Base-by-base conservation (phyloP, 371 early-diverging fungal species). In the Mortierella sp. region DNA sequence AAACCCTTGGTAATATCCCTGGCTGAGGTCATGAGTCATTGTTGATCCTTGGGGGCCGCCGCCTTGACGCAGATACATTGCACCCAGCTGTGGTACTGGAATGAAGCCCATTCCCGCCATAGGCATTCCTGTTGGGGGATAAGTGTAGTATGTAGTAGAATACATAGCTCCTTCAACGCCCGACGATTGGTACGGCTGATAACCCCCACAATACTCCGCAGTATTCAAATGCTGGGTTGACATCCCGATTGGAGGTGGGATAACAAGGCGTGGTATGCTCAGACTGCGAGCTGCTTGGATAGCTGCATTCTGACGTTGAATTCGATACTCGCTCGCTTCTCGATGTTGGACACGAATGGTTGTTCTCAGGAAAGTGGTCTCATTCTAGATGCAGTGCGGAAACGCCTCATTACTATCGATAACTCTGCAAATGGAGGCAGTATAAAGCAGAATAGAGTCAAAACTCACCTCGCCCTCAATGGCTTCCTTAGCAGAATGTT, bases 401-500 rank as follows among this genome's bases (percentile, higher is more conserved):
- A 24, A 32, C 54, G 14, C 2, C 47, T 6, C 37, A 20, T 52
- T 32, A 55, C 28, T 18, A 32, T n/a, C 8, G 51, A 61, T 49
- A n/a, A 35, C 32, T 22, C 3, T 35, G 24, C 52, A 18, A 45
- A 12, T 28, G 45, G 14, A 59, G 22, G 18, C 5, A 37, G 30
- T 45, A 35, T 11, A 11, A 28, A 20, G 32, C 18, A 26, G 60
- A 37, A 5, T 5, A 5, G 5, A 60, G 39, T n/a, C 5, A 47
- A 32, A 28, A 51, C 18, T 61, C 86, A 91, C 93, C 84, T 93
- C 90, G 0, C 77, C 60, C 11, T 87, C 87, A 72, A 94, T 90
- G 1, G 94, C 94, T 8, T 70, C 28, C 20, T 77, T 64, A 0
- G 93, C 89, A 30, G 87, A 75, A 1, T 73, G 69, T 49, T 88